Evolutionary conservation across 176 grass and related monocot species (phyloP), one percentile per base, ranked within the genome.

Genomic region (Puccinellia tenuiflora): DNA sequence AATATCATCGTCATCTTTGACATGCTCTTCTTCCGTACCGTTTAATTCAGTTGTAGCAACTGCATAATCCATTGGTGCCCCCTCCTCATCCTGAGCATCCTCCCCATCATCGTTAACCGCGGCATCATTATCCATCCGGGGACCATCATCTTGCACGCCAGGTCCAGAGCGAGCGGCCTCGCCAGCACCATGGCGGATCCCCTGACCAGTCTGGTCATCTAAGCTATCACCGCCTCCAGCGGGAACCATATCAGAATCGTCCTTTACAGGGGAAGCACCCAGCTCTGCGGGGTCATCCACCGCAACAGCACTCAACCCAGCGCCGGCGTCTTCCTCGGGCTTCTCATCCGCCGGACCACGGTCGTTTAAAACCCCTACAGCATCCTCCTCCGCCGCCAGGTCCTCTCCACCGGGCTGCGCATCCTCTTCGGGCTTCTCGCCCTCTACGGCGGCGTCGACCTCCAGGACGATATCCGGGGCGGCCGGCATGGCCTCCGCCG

Each of bases 151-250:
- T 1, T 67, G 76, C 72, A 54, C 51, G 45, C 77, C 80, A 56
- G 53, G 51, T 24, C 59, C 52, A 56, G 53, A 53, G 2, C 42
- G 53, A 70, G 73, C 53, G 55, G 34, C 76, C 22, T 64, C 65
- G 18, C 10, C 8, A 29, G 38, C 12, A 1, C 51, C 81, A 56
- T 42, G 51, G 59, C 16, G 38, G 61, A 45, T 50, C 60, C 69
- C 80, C 77, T 80, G 76, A 60, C 75, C 77, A 76, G 48, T 65
- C 64, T 61, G 79, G 10, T 52, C 39, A 77, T 76, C 83, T 9
- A 22, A 42, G 46, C n/a, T 47, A 76, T 43, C 24, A 34, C 34
- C 69, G 11, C 7, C 50, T 75, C 34, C 51, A 9, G 43, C 26
- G 21, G 80, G 55, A 59, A 52, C 29, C 55, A 21, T 62, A 77